A percentile compares a stretch with the other conserved stretches of the same genome.
These are phyloP conservation scores for Ceratocystis papillata DNA, from an alignment of 2,329 filamentous ascomycete species.

Conservation along the genomic window DNA sequence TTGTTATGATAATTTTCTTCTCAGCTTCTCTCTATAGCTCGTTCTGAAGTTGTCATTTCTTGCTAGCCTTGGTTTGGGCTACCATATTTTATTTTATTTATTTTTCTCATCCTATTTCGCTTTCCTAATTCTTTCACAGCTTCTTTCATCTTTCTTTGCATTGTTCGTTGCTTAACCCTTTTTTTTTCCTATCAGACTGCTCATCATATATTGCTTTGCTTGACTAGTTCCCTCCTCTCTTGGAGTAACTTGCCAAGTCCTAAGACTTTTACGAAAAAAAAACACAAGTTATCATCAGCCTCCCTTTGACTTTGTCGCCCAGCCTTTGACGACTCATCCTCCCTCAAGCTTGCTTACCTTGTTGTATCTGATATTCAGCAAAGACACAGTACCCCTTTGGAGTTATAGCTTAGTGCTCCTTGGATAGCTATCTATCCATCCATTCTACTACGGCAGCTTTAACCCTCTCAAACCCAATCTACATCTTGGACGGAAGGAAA, in stretches of 20 bases:
- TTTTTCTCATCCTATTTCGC: not conserved
- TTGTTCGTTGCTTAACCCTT: not conserved
- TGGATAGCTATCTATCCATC: not conserved
- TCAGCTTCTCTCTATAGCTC: not conserved
- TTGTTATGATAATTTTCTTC: not conserved
- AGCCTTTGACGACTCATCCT: not conserved
- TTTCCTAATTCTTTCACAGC: slow-evolving; percentile 10
- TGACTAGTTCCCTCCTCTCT: not conserved
- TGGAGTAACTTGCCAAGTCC: not conserved
- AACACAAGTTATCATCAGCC: not conserved
- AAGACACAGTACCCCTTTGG: not conserved
- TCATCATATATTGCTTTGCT: not conserved
- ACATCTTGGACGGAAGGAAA: not conserved
- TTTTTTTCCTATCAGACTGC: not conserved
- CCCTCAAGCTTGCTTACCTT: not conserved
- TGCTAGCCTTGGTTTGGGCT: not conserved
- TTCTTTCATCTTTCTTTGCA: slow-evolving; percentile 6
- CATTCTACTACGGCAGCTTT: not conserved
- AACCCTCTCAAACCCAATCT: not conserved
- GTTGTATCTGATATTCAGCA: not conserved
- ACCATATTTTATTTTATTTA: not conserved
- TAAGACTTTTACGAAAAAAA: not conserved
- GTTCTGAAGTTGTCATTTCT: not conserved
- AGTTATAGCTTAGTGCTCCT: slow-evolving; percentile 1
- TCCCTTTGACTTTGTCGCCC: not conserved